phyloP scores from a whole-genome alignment of 2,329 filamentous ascomycete genomes.

The Calonectria honghensis region DNA sequence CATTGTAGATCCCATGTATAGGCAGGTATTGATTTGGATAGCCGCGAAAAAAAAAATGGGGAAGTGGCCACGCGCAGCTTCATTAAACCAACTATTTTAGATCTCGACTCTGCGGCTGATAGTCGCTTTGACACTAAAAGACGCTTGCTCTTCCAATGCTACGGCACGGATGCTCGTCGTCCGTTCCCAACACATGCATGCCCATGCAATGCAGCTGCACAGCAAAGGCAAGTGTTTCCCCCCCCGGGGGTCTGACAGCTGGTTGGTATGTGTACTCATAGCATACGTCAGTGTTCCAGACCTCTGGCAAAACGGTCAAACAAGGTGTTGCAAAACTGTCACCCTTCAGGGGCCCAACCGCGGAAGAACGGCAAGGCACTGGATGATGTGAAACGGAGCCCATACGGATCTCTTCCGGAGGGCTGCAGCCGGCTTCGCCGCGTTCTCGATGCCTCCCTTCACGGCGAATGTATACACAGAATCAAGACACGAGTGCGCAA shows the following conservation, averaged over 20 bases:
- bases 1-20: background rate
- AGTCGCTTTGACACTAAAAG: slow-evolving; percentile 5
- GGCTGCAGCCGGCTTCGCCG: slow-evolving; percentile 1
- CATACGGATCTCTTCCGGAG: background rate
- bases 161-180: slow-evolving; percentile 4
- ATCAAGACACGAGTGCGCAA: background rate
- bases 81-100: background rate
- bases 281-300: background rate
- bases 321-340: background rate
- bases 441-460: too few species aligned
- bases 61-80: background rate
- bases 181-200: background rate
- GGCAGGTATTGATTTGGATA: background rate
- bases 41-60: background rate
- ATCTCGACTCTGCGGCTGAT: slow-evolving; percentile 8
- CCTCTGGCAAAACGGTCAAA: background rate
- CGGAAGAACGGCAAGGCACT: background rate
- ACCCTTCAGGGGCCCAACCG: background rate
- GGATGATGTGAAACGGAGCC: background rate
- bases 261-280: background rate
- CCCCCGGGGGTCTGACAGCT: background rate
- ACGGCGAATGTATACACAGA: background rate
- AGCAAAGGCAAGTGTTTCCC: background rate
- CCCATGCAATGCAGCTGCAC: slow-evolving; percentile 12
- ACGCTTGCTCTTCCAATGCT: background rate